phyloP scores from a whole-genome alignment of 495 filamentous ascomycete species.

The Aspergillus heteromorphus region DNA sequence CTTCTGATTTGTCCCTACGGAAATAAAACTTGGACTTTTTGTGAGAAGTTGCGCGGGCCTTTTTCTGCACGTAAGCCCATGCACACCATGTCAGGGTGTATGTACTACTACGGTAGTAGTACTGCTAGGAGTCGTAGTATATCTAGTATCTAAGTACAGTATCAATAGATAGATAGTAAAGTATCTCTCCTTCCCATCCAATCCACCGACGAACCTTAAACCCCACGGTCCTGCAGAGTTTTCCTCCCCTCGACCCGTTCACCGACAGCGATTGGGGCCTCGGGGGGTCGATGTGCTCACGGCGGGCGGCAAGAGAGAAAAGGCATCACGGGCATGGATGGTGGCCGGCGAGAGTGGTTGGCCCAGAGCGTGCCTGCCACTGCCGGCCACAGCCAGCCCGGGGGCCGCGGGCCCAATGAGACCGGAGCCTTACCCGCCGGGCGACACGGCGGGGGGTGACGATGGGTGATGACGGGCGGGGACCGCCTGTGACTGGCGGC shows the following conservation, averaged over 20 bases:
- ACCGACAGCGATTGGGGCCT: not conserved
- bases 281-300: not conserved
- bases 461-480: no score
- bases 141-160: no score
- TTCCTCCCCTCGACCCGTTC: not conserved
- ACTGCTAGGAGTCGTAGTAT: no score
- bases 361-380: no score
- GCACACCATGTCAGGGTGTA: not conserved
- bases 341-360: not conserved
- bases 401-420: not conserved
- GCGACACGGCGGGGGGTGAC: not conserved
- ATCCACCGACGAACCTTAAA: not conserved
- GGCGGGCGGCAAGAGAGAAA: not conserved
- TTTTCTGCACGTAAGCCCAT: not conserved
- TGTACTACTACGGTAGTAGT: no score
- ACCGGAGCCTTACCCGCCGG: not conserved
- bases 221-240: not conserved
- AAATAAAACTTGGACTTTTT: not conserved
- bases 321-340: not conserved
- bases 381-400: no score
- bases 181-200: no score
- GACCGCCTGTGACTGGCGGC: not conserved
- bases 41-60: not conserved
- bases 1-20: not conserved
- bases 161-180: no score